Percentiles rank a stretch among this genome's conserved stretches.
These are phyloP conservation scores for Beta lomatogona DNA, from an alignment of 179 eudicot genomes.

Conservation along the genomic window DNA sequence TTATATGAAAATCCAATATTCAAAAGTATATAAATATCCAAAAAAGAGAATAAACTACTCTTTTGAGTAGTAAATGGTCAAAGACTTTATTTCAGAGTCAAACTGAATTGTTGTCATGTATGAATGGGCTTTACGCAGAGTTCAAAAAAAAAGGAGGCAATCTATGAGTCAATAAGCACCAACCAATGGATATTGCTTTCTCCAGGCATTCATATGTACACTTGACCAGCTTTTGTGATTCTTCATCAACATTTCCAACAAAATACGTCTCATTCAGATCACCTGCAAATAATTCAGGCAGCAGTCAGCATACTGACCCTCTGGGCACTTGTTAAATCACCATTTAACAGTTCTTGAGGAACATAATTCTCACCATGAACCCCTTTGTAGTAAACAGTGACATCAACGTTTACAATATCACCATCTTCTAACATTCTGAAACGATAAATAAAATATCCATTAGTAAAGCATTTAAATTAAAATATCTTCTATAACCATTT, in stretches of 20 bases:
- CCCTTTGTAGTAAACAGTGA: conserved; percentile 89
- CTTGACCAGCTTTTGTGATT: conserved; percentile 71
- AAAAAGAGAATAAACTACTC: neutral
- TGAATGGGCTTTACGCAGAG: neutral
- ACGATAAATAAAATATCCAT: conserved; percentile 19
- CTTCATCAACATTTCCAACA: conserved; percentile 97
- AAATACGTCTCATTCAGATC: conserved; percentile 97
- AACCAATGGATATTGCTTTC: conserved; percentile 91
- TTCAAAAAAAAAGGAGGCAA: neutral
- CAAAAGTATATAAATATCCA: neutral
- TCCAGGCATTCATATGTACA: conserved; percentile 97
- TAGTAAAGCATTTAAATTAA: neutral
- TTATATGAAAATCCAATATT: neutral
- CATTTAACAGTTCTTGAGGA: neutral
- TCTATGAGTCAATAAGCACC: conserved; percentile 19
- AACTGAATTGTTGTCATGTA: neutral
- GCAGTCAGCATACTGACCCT: conserved; percentile 15
- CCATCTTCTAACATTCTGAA: conserved; percentile 96
- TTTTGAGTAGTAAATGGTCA: neutral
- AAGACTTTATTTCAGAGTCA: neutral
- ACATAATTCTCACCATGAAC: conserved; percentile 74
- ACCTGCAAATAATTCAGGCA: conserved; percentile 50
- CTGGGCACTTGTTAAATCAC: neutral
- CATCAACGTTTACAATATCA: conserved; percentile 96
- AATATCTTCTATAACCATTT: neutral